Evolutionary conservation across 2,329 filamentous ascomycete species (phyloP).

Genomic region (Bisporella sp.): DNA sequence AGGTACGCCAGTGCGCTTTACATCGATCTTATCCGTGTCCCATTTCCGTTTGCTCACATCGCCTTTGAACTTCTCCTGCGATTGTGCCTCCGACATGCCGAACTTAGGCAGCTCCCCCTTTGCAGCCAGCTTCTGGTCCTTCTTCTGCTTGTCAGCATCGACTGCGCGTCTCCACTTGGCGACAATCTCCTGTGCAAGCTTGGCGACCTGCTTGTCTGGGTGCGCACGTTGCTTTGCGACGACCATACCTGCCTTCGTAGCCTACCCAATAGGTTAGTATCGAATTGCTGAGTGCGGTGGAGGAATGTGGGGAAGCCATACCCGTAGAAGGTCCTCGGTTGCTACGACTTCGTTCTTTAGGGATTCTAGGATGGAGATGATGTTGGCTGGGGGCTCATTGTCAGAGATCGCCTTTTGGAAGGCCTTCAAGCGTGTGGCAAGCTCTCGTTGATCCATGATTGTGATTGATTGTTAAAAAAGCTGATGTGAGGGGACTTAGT

Average conservation of each 20-base stretch:
- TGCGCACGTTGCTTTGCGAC: conserved; percentile 77
- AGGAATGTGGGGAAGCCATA: conserved; percentile 34
- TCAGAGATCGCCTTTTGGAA: conserved; percentile 71
- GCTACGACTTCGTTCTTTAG: conserved; percentile 75
- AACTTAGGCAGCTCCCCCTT: conserved; percentile 13
- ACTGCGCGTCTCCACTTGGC: conserved; percentile 81
- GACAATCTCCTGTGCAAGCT: conserved; percentile 74
- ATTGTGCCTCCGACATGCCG: conserved; percentile 22
- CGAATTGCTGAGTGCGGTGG: background rate
- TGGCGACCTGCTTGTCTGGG: conserved; percentile 72
- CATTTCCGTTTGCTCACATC: conserved; percentile 75
- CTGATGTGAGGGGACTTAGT: background rate
- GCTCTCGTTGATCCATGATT: conserved; percentile 24
- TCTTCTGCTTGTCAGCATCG: conserved; percentile 55
- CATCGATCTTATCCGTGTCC: conserved; percentile 73
- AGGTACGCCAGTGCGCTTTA: conserved; percentile 64
- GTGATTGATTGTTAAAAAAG: background rate
- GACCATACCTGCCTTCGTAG: conserved; percentile 84
- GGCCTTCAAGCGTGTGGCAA: conserved; percentile 35
- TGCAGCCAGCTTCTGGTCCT: conserved; percentile 22
- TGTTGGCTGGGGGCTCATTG: conserved; percentile 65
- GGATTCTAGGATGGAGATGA: conserved; percentile 68
- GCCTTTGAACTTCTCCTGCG: conserved; percentile 44
- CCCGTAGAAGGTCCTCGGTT: conserved; percentile 83
- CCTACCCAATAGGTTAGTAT: conserved; percentile 32